phyloP scores from a whole-genome alignment of 2,329 filamentous ascomycete genomes.

The Magnaporthales sp. region DNA sequence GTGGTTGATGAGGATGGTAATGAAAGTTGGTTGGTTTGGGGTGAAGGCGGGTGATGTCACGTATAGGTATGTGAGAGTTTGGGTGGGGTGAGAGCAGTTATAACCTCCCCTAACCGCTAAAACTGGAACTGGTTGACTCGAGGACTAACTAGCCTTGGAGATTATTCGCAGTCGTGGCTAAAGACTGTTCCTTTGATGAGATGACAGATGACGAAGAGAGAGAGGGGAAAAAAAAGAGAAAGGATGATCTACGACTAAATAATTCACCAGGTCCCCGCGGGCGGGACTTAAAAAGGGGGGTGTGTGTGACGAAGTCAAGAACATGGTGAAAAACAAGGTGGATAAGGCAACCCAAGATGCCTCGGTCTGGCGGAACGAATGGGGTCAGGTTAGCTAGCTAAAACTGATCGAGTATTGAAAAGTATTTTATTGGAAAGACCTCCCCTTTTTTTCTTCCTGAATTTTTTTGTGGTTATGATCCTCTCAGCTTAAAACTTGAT shows the following conservation, averaged over 20 bases:
- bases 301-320: background rate
- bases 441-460: background rate
- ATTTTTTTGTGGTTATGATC: background rate
- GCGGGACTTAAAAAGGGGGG: background rate
- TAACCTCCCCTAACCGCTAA: background rate
- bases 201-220: background rate
- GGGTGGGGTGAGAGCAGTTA: background rate
- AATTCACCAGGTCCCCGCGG: background rate
- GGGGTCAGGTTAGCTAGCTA: background rate
- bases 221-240: background rate
- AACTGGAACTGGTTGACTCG: background rate
- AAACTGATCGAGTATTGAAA: background rate
- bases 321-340: background rate
- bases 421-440: background rate
- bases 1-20: background rate
- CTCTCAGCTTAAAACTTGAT: background rate
- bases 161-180: background rate
- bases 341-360: background rate
- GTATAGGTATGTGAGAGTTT: background rate
- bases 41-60: too few species aligned
- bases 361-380: background rate
- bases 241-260: background rate
- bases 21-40: background rate
- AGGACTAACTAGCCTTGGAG: background rate
- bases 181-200: background rate